Evolutionary conservation across 257 asterid genomes (phyloP).

Genomic region (Rubia yunnanensis): DNA sequence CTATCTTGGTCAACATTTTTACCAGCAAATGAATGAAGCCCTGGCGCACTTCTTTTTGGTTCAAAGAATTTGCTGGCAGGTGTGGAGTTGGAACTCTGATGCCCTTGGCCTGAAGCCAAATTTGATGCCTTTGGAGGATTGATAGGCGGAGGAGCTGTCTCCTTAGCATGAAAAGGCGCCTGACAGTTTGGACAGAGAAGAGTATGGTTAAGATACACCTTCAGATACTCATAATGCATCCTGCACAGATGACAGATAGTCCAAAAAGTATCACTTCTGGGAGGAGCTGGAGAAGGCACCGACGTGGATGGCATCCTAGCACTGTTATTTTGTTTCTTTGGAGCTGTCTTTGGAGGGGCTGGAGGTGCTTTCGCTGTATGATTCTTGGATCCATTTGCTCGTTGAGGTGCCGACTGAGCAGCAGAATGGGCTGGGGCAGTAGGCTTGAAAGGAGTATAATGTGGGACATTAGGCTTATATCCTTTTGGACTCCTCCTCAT

Average conservation of each 20-base stretch:
- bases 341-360: conserved; percentile 9
- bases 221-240: conserved; percentile 67
- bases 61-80: conserved; percentile 23
- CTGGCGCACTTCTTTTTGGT: conserved; percentile 28
- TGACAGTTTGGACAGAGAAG: conserved; percentile 65
- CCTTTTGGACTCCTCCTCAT: conserved; percentile 45
- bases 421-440: conserved; percentile 31
- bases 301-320: conserved; percentile 24
- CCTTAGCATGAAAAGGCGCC: conserved; percentile 47
- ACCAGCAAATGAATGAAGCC: conserved; percentile 16
- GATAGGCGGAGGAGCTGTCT: conserved; percentile 54
- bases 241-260: conserved; percentile 63
- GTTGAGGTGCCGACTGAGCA: conserved; percentile 42
- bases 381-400: conserved; percentile 43
- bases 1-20: conserved; percentile 25
- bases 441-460: conserved; percentile 30
- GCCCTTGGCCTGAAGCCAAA: conserved; percentile 22
- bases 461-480: conserved; percentile 31
- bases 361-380: conserved; percentile 22
- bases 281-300: conserved; percentile 25
- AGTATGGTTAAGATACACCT: conserved; percentile 48
- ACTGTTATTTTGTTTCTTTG: conserved; percentile 26
- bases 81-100: conserved; percentile 18
- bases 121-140: conserved; percentile 22
- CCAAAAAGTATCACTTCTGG: conserved; percentile 63